These are phyloP conservation scores for Ceratocystis alfenasii DNA, from an alignment of 2,329 filamentous ascomycete genomes.

Conservation along the genomic window DNA sequence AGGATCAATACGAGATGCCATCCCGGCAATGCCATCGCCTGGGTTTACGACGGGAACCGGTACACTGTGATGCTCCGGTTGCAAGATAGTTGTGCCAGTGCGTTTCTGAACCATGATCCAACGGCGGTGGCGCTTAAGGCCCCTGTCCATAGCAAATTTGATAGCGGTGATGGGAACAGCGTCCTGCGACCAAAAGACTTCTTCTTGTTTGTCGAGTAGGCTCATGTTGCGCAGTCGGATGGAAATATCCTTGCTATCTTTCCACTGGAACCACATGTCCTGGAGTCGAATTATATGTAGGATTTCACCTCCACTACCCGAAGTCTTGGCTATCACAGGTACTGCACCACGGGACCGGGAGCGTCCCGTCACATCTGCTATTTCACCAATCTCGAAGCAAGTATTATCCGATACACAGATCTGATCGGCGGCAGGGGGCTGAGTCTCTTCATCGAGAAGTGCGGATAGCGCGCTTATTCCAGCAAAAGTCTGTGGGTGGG, in stretches of 20 bases:
- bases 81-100: constrained; percentile 40
- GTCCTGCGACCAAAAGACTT: constrained; percentile 43
- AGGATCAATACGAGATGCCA: constrained; percentile 41
- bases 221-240: constrained; percentile 38
- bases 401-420: constrained; percentile 19
- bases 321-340: constrained; percentile 36
- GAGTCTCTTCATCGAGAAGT: constrained; percentile 30
- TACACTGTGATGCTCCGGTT: constrained; percentile 37
- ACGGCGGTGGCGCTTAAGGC: constrained; percentile 31
- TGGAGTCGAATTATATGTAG: constrained; percentile 44
- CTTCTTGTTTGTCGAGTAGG: constrained; percentile 34
- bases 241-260: constrained; percentile 33
- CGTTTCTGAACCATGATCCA: constrained; percentile 46
- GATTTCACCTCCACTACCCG: constrained; percentile 47
- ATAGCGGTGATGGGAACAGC: constrained; percentile 40
- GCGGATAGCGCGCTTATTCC: constrained; percentile 29
- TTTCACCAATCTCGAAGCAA: constrained; percentile 44
- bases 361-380: constrained; percentile 33
- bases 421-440: constrained; percentile 12
- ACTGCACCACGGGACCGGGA: constrained; percentile 20
- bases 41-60: constrained; percentile 27
- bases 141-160: constrained; percentile 35
- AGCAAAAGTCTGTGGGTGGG: constrained; percentile 40
- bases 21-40: constrained; percentile 23
- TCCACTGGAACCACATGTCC: constrained; percentile 45